Evolutionary conservation across 1,139 yeast genomes (phyloP), one percentile per base, ranked within the genome.

Genomic region (Geotrichum histeridarum): DNA sequence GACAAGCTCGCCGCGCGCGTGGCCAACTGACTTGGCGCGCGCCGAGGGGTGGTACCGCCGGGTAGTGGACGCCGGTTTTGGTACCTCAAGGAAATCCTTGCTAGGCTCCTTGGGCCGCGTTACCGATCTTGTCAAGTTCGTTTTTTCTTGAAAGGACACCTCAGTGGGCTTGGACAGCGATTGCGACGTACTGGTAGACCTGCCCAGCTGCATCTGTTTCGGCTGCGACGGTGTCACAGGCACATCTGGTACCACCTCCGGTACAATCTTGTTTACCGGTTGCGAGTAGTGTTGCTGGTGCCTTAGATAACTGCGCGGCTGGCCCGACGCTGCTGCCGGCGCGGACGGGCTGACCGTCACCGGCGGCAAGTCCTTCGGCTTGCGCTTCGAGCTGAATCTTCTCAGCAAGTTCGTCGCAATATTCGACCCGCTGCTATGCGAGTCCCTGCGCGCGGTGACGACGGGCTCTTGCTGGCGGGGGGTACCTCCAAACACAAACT

Each of bases 11-110:
- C 73, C 73, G 53, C 89, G 79, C 37, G 80, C 79, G 67, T 87
- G 94, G 17, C 96, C 95, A 57, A 88, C 83, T 15, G 95, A 86
- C 66, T 87, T 88, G 3, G 96, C 95, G 63, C 96, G 79, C 0
- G 95, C 96, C 15, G 90, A 83, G 33, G 95, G 95, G 69, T 88
- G 96, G 63, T 78, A 73, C 58, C 73, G 76, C 47, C 71, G 69
- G 18, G 66, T 7, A 17, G 54, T 37, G n/a, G 27, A 22, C 27
- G 27, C 27, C 3, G 27, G 27, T 22, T 22, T 5, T 3, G 27
- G 27, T 22, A 22, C 27, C 5, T 22, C 27, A 22, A 22, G 27
- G 4, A 22, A 22, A 22, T 22, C 27, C 27, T 22, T 22, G 4
- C 27, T 22, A 3, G 27, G 27, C 27, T 22, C 27, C 27, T 22